Percentiles rank a stretch among this genome's conserved stretches.
Conservation (phyloP, 768 basidiomycete species). For the Suillus plorans region DNA sequence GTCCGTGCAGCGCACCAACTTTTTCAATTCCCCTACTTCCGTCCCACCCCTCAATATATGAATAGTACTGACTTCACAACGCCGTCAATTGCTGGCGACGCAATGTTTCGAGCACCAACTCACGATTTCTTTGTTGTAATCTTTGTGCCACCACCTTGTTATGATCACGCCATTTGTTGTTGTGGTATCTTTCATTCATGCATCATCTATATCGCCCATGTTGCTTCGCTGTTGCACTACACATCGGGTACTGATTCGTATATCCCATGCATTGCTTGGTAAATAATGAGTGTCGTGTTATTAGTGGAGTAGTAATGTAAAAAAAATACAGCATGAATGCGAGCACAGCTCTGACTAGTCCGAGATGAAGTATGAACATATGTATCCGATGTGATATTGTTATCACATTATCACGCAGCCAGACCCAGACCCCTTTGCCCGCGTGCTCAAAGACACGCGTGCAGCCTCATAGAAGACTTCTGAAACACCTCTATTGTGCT, state of each 20-base stretch:
- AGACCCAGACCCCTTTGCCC: constrained; percentile 61
- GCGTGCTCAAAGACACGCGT: constrained; percentile 75
- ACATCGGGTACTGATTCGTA: not conserved
- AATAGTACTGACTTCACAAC: constrained; percentile 9
- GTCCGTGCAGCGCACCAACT: constrained; percentile 50
- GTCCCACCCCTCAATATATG: constrained; percentile 29
- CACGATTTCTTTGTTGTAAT: constrained; percentile 1
- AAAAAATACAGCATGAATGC: constrained; percentile 2
- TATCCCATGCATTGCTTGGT: constrained; percentile 2
- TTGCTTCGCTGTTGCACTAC: not conserved
- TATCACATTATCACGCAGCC: constrained; percentile 63
- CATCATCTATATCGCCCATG: constrained; percentile 2
- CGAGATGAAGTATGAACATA: constrained; percentile 1
- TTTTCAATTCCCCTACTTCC: constrained; percentile 35
- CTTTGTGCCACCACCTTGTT: constrained; percentile 4
- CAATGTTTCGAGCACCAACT: not conserved
- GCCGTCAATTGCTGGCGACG: not conserved
- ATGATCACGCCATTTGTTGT: not conserved
- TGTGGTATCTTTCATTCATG: not conserved
- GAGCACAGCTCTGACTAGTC: constrained; percentile 3
- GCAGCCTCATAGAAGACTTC: constrained; percentile 95
- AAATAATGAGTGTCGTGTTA: not conserved
- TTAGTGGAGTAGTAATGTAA: constrained; percentile 6
- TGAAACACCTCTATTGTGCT: constrained; percentile 91
- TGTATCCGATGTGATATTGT: not conserved